A percentile compares a stretch with the other conserved stretches of the same genome.
Evolutionary conservation across 345 rosid genomes (phyloP).

Genomic region (Leavenworthia alabamica): DNA sequence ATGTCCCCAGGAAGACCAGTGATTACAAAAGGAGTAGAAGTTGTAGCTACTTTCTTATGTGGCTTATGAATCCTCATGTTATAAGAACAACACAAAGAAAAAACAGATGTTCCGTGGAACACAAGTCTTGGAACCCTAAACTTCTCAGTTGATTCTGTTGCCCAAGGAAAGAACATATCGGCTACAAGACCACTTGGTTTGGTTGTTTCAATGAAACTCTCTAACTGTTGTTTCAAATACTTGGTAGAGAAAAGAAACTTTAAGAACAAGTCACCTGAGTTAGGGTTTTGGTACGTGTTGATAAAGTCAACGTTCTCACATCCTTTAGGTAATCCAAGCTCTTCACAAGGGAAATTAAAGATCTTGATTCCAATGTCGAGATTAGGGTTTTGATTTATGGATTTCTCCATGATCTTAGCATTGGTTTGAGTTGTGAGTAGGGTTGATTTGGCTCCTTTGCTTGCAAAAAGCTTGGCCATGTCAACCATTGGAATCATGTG

Average conservation of each 20-base stretch:
- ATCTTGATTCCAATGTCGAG: conserved; percentile 26
- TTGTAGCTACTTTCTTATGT: conserved; percentile 24
- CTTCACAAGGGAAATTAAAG: conserved; percentile 37
- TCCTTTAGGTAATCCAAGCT: conserved; percentile 44
- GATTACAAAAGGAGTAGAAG: conserved; percentile 24
- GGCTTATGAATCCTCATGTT: conserved; percentile 29
- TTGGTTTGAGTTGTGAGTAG: conserved; percentile 44
- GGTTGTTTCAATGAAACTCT: conserved; percentile 32
- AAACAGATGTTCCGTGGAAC: conserved; percentile 29
- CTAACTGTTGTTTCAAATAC: conserved; percentile 41
- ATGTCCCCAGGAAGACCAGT: conserved; percentile 25
- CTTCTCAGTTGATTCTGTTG: conserved; percentile 19
- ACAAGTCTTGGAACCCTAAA: conserved; percentile 26
- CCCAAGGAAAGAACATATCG: conserved; percentile 35
- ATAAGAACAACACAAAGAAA: conserved; percentile 21
- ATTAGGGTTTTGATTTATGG: conserved; percentile 19
- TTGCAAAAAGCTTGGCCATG: conserved; percentile 51
- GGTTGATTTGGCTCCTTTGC: conserved; percentile 35
- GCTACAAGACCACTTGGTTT: conserved; percentile 34
- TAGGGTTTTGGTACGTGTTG: not conserved
- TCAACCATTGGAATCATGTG: conserved; percentile 4
- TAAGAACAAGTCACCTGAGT: conserved; percentile 17
- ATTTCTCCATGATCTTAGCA: conserved; percentile 28
- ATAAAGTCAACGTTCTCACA: conserved; percentile 38
- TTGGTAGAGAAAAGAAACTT: conserved; percentile 35